These are phyloP conservation scores for Fusarium clavum DNA, from an alignment of 2,329 filamentous ascomycete genomes.

Conservation along the genomic window DNA sequence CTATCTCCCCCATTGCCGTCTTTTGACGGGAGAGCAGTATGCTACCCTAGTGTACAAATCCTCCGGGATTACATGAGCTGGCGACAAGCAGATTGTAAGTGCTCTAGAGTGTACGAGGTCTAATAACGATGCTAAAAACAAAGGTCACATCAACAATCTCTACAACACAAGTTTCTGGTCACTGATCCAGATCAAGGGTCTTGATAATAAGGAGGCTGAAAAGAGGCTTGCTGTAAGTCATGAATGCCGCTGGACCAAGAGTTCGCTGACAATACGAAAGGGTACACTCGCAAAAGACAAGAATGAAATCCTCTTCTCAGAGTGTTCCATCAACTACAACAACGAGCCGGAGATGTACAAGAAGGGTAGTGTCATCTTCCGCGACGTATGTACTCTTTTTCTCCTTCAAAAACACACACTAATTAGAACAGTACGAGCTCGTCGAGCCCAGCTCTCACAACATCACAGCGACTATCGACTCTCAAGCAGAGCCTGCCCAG, in stretches of 20 bases:
- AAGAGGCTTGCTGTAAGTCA: constrained; percentile 76
- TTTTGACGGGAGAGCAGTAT: constrained; percentile 92
- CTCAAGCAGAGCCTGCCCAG: constrained; percentile 63
- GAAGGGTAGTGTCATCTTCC: constrained; percentile 91
- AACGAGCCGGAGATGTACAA: constrained; percentile 92
- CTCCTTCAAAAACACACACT: constrained; percentile 22
- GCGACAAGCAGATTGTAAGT: constrained; percentile 93
- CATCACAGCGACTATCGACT: constrained; percentile 59
- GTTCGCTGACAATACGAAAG: constrained; percentile 56
- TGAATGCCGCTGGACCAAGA: not conserved
- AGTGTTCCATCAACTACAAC: constrained; percentile 96
- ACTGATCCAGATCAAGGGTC: constrained; percentile 80
- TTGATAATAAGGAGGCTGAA: constrained; percentile 83
- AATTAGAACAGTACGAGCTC: constrained; percentile 71
- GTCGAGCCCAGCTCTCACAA: constrained; percentile 68
- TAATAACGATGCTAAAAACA: constrained; percentile 20
- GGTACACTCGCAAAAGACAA: constrained; percentile 89
- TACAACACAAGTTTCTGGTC: constrained; percentile 99
- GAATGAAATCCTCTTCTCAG: constrained; percentile 92
- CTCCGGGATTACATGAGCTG: constrained; percentile 95
- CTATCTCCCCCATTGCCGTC: constrained; percentile 82
- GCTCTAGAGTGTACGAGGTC: no score
- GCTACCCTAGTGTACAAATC: constrained; percentile 85
- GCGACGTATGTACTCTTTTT: constrained; percentile 69
- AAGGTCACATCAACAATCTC: constrained; percentile 96